Conservation (phyloP, 352 stramenopile genomes). For the Salisapilia sapeloensis region DNA sequence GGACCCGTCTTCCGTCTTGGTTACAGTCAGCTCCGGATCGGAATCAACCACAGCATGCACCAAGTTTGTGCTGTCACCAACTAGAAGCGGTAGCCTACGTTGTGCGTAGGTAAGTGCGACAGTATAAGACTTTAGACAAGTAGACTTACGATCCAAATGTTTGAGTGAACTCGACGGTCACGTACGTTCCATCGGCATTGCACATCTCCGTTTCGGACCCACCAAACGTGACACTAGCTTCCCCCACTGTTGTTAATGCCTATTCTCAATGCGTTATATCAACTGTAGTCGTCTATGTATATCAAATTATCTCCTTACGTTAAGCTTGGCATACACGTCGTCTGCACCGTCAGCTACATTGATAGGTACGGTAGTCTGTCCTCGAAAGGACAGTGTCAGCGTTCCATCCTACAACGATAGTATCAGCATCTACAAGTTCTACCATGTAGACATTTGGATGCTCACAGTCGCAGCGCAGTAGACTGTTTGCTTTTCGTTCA, state of each 20-base stretch:
- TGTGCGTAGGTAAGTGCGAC: not conserved
- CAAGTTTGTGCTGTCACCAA: slow-evolving; percentile 42
- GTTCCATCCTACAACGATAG: slow-evolving; percentile 23
- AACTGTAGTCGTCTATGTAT: not conserved
- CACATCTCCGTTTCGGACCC: slow-evolving; percentile 39
- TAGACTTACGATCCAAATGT: slow-evolving; percentile 40
- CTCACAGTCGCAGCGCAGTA: slow-evolving; percentile 43
- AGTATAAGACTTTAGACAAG: not conserved
- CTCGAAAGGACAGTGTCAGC: slow-evolving; percentile 45
- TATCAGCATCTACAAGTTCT: not conserved
- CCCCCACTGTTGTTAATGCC: slow-evolving; percentile 36
- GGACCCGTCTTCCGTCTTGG: slow-evolving; percentile 52
- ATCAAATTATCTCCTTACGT: slow-evolving; percentile 12
- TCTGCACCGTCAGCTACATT: slow-evolving; percentile 37
- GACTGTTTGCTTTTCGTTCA: slow-evolving; percentile 70
- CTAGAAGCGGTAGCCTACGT: slow-evolving; percentile 42
- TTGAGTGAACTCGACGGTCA: slow-evolving; percentile 66
- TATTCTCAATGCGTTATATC: slow-evolving; percentile 3
- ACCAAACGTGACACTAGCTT: slow-evolving; percentile 34
- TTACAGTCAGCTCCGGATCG: slow-evolving; percentile 20
- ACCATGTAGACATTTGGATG: not conserved
- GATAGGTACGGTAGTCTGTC: slow-evolving; percentile 51
- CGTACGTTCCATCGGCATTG: slow-evolving; percentile 41
- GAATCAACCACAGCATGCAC: slow-evolving; percentile 35
- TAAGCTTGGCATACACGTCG: slow-evolving; percentile 42